Conservation (phyloP, 331 rosid genomes). For the Spiraea crenata region DNA sequence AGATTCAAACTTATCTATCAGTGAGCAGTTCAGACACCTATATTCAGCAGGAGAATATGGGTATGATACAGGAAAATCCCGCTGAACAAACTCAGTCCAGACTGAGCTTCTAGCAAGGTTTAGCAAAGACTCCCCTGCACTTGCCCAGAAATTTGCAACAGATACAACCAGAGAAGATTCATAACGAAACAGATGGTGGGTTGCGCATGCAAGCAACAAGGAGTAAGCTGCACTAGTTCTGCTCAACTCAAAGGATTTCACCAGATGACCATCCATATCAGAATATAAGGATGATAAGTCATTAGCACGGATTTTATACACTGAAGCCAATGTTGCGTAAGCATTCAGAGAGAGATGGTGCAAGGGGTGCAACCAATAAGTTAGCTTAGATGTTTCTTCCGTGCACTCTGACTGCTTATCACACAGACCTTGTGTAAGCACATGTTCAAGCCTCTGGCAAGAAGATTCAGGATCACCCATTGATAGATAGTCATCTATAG, state of each 20-base stretch:
- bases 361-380: slow-evolving; percentile 57
- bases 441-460: slow-evolving; percentile 55
- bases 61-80: slow-evolving; percentile 26
- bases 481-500: slow-evolving; percentile 53
- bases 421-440: slow-evolving; percentile 44
- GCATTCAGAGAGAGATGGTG: slow-evolving; percentile 58
- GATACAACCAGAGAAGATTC: slow-evolving; percentile 67
- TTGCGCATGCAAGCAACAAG: slow-evolving; percentile 64
- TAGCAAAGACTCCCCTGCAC: slow-evolving; percentile 73
- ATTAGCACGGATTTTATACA: slow-evolving; percentile 50
- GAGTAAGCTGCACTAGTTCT: slow-evolving; percentile 65
- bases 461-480: slow-evolving; percentile 52
- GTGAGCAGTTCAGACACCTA: slow-evolving; percentile 47
- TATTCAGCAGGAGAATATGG: slow-evolving; percentile 25
- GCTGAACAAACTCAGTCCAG: slow-evolving; percentile 33
- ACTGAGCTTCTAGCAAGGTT: slow-evolving; percentile 44
- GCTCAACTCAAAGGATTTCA: slow-evolving; percentile 42
- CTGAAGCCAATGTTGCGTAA: slow-evolving; percentile 68
- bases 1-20: slow-evolving; percentile 35
- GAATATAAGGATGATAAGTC: slow-evolving; percentile 34
- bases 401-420: slow-evolving; percentile 28
- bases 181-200: slow-evolving; percentile 59
- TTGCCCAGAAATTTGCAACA: slow-evolving; percentile 61
- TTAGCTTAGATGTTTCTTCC: slow-evolving; percentile 30
- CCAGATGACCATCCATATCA: slow-evolving; percentile 20